Evolutionary conservation across 306 rosid genomes (phyloP).

Genomic region (Coriaria nepalensis): DNA sequence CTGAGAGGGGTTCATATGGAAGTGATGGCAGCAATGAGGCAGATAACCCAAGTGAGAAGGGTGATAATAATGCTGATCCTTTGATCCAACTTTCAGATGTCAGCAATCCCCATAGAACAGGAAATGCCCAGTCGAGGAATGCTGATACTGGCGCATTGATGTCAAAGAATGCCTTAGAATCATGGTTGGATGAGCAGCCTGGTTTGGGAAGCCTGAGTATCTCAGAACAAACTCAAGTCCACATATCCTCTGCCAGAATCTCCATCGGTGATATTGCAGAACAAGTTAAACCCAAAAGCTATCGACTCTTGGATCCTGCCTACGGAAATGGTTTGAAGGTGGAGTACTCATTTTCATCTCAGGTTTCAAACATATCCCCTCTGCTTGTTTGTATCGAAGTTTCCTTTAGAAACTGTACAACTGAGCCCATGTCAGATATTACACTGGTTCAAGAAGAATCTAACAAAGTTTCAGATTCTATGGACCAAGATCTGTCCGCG

Average conservation of each 20-base stretch:
- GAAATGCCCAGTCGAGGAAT: constrained; percentile 42
- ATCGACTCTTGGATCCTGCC: constrained; percentile 60
- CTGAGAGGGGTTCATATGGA: constrained; percentile 41
- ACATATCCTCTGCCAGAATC: constrained; percentile 73
- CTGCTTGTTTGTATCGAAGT: constrained; percentile 63
- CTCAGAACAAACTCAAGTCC: constrained; percentile 29
- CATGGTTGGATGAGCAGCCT: constrained; percentile 84
- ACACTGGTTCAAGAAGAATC: constrained; percentile 50
- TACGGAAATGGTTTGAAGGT: constrained; percentile 84
- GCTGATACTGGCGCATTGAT: constrained; percentile 51
- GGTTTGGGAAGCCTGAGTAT: constrained; percentile 35
- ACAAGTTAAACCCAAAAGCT: constrained; percentile 53
- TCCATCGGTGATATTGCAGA: constrained; percentile 57
- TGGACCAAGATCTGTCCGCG: constrained; percentile 22
- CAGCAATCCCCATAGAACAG: constrained; percentile 26
- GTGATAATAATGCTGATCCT: constrained; percentile 31
- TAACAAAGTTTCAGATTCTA: constrained; percentile 35
- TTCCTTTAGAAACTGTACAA: constrained; percentile 64
- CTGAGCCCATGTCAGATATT: constrained; percentile 53
- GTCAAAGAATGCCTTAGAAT: constrained; percentile 69
- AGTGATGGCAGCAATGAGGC: constrained; percentile 32
- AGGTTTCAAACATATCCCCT: constrained; percentile 56
- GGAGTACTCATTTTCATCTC: constrained; percentile 73
- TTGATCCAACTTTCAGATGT: constrained; percentile 67
- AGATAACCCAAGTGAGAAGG: constrained; percentile 32